Evolutionary conservation across 2,329 filamentous ascomycete species (phyloP), one percentile per base, ranked within the genome.

Genomic region (Ceratocystis harringtonii): DNA sequence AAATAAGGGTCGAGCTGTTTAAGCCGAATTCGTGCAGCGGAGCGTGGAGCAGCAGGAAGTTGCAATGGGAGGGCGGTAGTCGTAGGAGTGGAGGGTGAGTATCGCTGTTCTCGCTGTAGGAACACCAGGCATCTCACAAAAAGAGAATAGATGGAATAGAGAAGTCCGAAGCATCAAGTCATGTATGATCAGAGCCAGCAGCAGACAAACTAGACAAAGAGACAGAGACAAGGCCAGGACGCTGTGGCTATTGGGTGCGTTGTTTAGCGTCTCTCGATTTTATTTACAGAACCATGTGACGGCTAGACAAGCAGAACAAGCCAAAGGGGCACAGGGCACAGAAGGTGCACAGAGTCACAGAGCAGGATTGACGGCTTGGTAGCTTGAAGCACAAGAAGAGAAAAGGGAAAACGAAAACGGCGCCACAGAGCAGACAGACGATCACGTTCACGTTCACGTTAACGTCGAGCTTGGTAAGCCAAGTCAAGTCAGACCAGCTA

Each of bases 1-100:
- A 8, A 64, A 61, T 61, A 43, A 62, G 62, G 58, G 62, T 48
- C 62, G 62, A 63, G 68, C 64, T 48, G 61, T 63, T 52, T 22
- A 52, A 48, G 8, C 52, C 43, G 19, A 36, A 32, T 36, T 64
- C 32, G 50, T 58, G 7, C 48, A 52, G 48, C 48, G 48, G 60
- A 41, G 50, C 61, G 65, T 64, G 61, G 58, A 61, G 57, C 36
- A 25, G 25, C 19, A 28, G 52, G 52, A 22, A 30, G 52, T 12
- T 12, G 8, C 25, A 52, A 19, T 52, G 48, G 48, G 25, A 25
- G 48, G 48, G 32, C 32, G 32, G 12, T 36, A 55, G 22, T 57
- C 22, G 52, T 15, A n/a, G 52, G 25, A 52, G 48, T 52, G 48
- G 22, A 52, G 8, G 48, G 48, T 7, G 48, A 48, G 44, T 6